Percentiles rank a stretch among this genome's conserved stretches.
phyloP scores from a whole-genome alignment of 1,284 basidiomycete genomes.

The Lentinula novae-zelandiae region DNA sequence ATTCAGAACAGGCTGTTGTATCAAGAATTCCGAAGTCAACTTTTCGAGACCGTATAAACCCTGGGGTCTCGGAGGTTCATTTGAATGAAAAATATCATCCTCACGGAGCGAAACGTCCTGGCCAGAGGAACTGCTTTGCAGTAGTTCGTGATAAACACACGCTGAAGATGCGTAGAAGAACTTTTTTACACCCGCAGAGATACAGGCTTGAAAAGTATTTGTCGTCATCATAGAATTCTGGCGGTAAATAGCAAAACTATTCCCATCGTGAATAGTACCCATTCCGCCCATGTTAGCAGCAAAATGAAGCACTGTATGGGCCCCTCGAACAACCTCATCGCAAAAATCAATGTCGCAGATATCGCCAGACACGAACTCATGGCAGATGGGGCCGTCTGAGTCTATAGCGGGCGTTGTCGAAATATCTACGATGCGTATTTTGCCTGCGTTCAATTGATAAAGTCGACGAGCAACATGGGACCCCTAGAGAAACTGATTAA shows the following conservation, averaged over 20 bases:
- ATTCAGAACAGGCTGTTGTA: constrained; percentile 25
- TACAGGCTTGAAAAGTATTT: constrained; percentile 40
- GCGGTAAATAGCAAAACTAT: constrained; percentile 45
- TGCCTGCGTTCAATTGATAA: constrained; percentile 21
- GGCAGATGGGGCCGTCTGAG: constrained; percentile 20
- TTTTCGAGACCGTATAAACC: constrained; percentile 61
- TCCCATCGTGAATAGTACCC: constrained; percentile 51
- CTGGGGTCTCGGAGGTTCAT: constrained; percentile 38
- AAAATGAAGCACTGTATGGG: constrained; percentile 48
- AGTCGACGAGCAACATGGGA: constrained; percentile 45
- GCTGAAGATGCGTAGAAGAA: constrained; percentile 60
- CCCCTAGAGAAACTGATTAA: constrained; percentile 32
- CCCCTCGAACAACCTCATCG: constrained; percentile 31
- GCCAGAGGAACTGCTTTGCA: constrained; percentile 29
- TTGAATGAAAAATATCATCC: constrained; percentile 34
- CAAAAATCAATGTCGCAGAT: constrained; percentile 43
- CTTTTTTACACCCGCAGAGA: constrained; percentile 32
- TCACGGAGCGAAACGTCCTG: constrained; percentile 44
- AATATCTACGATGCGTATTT: constrained; percentile 44
- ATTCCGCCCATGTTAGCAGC: constrained; percentile 62
- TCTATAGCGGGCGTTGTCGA: constrained; percentile 23
- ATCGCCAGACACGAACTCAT: constrained; percentile 41
- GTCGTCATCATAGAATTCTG: constrained; percentile 48
- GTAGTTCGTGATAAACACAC: constrained; percentile 48
- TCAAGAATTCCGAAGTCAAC: constrained; percentile 44